These are phyloP conservation scores for Claviceps monticola DNA, from an alignment of 2,329 filamentous ascomycete species.

Conservation along the genomic window DNA sequence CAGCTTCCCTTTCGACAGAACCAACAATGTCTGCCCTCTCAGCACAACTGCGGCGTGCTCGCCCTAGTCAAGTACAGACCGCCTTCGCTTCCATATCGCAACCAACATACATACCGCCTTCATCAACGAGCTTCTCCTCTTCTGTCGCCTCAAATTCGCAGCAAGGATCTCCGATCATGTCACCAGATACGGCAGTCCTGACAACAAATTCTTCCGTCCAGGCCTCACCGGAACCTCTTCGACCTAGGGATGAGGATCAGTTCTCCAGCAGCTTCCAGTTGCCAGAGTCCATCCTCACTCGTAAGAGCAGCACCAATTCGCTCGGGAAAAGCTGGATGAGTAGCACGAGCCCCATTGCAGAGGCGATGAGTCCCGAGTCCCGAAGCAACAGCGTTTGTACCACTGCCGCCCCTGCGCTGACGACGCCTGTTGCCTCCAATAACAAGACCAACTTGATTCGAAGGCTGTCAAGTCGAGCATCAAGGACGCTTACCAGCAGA, in stretches of 20 bases:
- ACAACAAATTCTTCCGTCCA: slow-evolving; percentile 51
- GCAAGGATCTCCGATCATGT: slow-evolving; percentile 43
- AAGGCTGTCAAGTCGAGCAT: slow-evolving; percentile 69
- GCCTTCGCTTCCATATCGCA: slow-evolving; percentile 19
- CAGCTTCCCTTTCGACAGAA: slow-evolving; percentile 13
- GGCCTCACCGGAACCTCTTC: slow-evolving; percentile 50
- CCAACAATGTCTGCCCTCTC: slow-evolving; percentile 29
- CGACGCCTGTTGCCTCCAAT: slow-evolving; percentile 3
- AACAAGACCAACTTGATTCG: slow-evolving; percentile 51
- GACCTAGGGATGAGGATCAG: slow-evolving; percentile 39
- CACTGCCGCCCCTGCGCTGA: neutral
- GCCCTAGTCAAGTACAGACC: slow-evolving; percentile 36
- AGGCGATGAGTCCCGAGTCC: slow-evolving; percentile 17
- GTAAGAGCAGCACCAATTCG: slow-evolving; percentile 45
- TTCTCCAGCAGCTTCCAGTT: slow-evolving; percentile 48
- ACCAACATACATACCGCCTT: slow-evolving; percentile 25
- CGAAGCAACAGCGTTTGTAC: slow-evolving; percentile 9
- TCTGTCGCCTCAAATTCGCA: slow-evolving; percentile 41
- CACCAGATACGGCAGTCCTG: slow-evolving; percentile 36
- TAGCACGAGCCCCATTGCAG: slow-evolving; percentile 42
- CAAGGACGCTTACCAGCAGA: slow-evolving; percentile 48
- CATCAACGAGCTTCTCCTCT: slow-evolving; percentile 38
- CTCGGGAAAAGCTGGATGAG: slow-evolving; percentile 46
- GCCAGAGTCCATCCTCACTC: slow-evolving; percentile 55
- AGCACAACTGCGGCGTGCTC: slow-evolving; percentile 25